These are phyloP conservation scores for Malus hybrid DNA, from an alignment of 331 rosid species.

Conservation along the genomic window DNA sequence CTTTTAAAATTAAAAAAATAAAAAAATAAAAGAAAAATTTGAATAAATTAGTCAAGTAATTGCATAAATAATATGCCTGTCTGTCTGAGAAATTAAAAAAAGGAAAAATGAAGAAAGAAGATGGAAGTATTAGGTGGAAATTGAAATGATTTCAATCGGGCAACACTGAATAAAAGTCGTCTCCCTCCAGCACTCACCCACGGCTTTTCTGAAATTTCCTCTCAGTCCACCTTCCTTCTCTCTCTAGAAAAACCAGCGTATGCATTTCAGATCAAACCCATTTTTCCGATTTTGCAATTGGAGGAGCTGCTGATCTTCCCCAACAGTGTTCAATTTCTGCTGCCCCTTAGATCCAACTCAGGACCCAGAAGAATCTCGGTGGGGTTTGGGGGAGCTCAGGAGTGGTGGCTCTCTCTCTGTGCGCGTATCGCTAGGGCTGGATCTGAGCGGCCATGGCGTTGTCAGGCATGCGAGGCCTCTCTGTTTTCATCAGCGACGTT, in stretches of 20 bases:
- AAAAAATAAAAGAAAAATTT: neutral
- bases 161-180: conserved; percentile 32
- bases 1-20: too few relatives aligned
- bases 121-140: neutral
- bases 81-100: neutral
- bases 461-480: conserved; percentile 98
- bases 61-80: neutral
- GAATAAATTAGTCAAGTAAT: neutral
- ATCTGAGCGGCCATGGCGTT: conserved; percentile 78
- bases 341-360: neutral
- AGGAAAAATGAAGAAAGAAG: neutral
- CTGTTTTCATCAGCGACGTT: conserved; percentile 93
- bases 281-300: conserved; percentile 5
- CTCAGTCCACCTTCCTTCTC: conserved; percentile 43
- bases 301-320: conserved; percentile 40
- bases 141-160: conserved; percentile 1
- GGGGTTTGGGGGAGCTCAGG: conserved; percentile 13
- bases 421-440: conserved; percentile 15
- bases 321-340: neutral
- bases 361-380: neutral
- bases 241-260: neutral
- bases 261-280: conserved; percentile 6
- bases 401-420: neutral
- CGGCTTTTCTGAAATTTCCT: conserved; percentile 40
- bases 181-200: conserved; percentile 30